phyloP scores from a whole-genome alignment of 208 protist species.

The Leishmania amazonensis region DNA sequence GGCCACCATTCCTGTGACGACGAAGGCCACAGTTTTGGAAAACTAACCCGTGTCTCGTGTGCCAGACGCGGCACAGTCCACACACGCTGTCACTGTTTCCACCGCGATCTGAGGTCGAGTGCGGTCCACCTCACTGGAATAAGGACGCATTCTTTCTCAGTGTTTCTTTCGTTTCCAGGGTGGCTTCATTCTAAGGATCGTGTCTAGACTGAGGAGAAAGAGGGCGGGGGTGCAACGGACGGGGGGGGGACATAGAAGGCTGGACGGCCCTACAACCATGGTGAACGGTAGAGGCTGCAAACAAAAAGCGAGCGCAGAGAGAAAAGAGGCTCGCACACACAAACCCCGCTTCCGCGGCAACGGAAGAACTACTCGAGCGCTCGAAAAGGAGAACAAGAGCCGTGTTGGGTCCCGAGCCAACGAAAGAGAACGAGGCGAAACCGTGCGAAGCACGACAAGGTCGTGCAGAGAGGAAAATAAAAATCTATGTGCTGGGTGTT shows the following conservation, averaged over 20 bases:
- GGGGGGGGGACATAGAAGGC: neutral
- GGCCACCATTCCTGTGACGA: neutral
- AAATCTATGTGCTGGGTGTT: conserved; percentile 1
- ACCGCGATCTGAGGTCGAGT: neutral
- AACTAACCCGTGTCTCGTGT: neutral
- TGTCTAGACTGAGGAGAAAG: neutral
- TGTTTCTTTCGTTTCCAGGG: neutral
- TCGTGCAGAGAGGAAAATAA: neutral
- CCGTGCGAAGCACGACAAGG: neutral
- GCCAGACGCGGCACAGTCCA: neutral
- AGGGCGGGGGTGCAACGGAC: neutral
- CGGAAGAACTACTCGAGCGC: neutral
- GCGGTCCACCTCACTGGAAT: neutral
- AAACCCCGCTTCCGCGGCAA: neutral
- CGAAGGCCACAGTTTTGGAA: neutral
- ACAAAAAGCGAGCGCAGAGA: neutral
- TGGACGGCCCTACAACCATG: no score
- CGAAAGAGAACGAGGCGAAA: neutral
- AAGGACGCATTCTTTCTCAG: neutral
- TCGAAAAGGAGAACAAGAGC: neutral
- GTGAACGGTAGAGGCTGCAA: neutral
- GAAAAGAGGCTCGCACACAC: neutral
- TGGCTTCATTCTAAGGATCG: neutral
- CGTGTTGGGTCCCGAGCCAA: neutral
- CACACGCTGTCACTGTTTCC: neutral